Conservation (phyloP, 176 grass and related monocot genomes). For the Olyra latifolia region DNA sequence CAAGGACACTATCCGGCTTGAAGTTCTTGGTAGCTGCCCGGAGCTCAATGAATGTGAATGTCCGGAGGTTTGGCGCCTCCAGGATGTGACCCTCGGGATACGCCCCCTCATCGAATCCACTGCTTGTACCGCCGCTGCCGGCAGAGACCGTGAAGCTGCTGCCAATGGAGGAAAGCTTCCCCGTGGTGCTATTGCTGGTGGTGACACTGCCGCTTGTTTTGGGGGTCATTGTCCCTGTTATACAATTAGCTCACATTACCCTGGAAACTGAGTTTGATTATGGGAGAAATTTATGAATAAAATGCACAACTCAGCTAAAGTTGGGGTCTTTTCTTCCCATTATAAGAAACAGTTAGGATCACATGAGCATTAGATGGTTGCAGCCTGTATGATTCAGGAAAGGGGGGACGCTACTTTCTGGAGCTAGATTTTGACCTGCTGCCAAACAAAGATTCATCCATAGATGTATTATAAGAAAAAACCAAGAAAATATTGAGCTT, state of each 20-base stretch:
- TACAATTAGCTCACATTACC: neutral
- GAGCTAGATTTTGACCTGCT: neutral
- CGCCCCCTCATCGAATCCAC: slow-evolving; percentile 19
- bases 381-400: neutral
- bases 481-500: neutral
- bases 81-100: slow-evolving; percentile 58
- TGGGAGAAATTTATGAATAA: neutral
- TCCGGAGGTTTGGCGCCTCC: slow-evolving; percentile 67
- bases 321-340: neutral
- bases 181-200: slow-evolving; percentile 64
- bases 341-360: neutral
- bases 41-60: slow-evolving; percentile 79
- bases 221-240: slow-evolving; percentile 51
- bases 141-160: slow-evolving; percentile 54
- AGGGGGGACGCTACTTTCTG: neutral
- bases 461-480: neutral
- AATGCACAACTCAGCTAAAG: neutral
- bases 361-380: neutral
- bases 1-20: slow-evolving; percentile 59
- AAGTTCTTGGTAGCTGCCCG: slow-evolving; percentile 66
- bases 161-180: slow-evolving; percentile 54
- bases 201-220: slow-evolving; percentile 62
- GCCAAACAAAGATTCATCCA: neutral
- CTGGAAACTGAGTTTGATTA: neutral
- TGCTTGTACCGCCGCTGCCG: slow-evolving; percentile 36